Conservation (phyloP, 371 early-diverging fungal species). For the Mucor sp. region DNA sequence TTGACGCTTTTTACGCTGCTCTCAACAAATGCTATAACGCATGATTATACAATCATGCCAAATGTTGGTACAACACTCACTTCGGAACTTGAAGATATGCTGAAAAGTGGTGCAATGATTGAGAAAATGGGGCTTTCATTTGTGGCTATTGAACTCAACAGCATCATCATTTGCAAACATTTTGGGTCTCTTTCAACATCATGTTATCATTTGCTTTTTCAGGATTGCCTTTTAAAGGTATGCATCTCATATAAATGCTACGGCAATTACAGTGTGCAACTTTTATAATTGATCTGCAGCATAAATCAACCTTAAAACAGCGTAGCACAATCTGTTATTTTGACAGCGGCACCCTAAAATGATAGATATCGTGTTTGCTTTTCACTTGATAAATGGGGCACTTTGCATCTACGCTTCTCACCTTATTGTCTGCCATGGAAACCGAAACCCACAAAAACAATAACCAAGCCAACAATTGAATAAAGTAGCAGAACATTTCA, state of each 20-base stretch:
- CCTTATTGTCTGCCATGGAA: not conserved
- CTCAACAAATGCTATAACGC: not conserved
- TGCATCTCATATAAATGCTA: not conserved
- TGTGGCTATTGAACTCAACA: not conserved
- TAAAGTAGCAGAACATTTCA: no score
- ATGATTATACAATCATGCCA: not conserved
- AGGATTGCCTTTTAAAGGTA: not conserved
- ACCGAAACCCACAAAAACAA: not conserved
- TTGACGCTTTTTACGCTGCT: not conserved
- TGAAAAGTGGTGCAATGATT: conserved; percentile 5
- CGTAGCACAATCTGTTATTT: not conserved
- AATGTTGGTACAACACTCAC: not conserved
- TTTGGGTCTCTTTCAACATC: not conserved
- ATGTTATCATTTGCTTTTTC: not conserved
- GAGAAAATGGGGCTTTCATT: conserved; percentile 1
- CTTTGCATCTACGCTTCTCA: not conserved
- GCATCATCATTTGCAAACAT: not conserved
- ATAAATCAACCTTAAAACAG: not conserved
- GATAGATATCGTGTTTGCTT: not conserved
- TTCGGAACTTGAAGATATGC: not conserved
- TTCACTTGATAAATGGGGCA: not conserved
- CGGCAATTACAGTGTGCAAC: not conserved
- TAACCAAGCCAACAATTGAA: not conserved
- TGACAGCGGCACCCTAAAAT: not conserved
- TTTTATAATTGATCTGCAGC: not conserved